Evolutionary conservation across 208 protist genomes (phyloP), one percentile per base, ranked within the genome.

Genomic region (Leishmania gerbilli): DNA sequence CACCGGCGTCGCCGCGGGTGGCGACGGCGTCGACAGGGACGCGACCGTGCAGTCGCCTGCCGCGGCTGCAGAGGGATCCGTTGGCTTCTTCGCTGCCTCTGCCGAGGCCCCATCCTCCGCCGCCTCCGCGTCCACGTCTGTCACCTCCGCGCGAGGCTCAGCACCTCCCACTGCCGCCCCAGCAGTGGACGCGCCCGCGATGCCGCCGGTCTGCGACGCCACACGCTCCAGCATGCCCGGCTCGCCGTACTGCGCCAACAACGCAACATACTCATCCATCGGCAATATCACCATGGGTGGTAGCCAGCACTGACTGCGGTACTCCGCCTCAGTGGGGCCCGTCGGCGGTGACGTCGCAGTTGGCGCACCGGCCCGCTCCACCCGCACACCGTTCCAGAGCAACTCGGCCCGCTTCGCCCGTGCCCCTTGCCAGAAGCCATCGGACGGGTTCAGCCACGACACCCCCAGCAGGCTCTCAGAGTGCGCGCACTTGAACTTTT

Each of bases 281-380:
- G 93, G 92, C 40, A 97, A 80, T 34, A 95, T 80, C 37, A 92
- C 42, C 53, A 97, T 74, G 49, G 93, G 93, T 7, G 93, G 93
- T 76, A 93, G 72, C 86, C 87, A 89, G 64, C 67, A 84, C 64
- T 58, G 53, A 53, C 71, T 83, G 24, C 79, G 69, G 60, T 80
- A 68, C 75, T 87, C 83, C 45, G 31, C 76, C 47, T 8, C n/a
- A 21, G 58, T 40, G 40, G 31, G 74, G 13, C 51, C 37, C 53
- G 60, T 56, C n/a, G 34, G 45, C 34, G 55, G 69, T 49, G 27
- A n/a, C n/a, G 15, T 34, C 42, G 15, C 13, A 24, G 67, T 60
- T 19, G 49, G 40, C 31, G 76, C 53, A 9, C 62, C 72, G 11
- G 72, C 77, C 17, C 82, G 82, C 71, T 85, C 78, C 24, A 72